Evolutionary conservation across 2,329 filamentous ascomycete species (phyloP), one percentile per base, ranked within the genome.

Genomic region (Tolypocladium cylindrosporum): DNA sequence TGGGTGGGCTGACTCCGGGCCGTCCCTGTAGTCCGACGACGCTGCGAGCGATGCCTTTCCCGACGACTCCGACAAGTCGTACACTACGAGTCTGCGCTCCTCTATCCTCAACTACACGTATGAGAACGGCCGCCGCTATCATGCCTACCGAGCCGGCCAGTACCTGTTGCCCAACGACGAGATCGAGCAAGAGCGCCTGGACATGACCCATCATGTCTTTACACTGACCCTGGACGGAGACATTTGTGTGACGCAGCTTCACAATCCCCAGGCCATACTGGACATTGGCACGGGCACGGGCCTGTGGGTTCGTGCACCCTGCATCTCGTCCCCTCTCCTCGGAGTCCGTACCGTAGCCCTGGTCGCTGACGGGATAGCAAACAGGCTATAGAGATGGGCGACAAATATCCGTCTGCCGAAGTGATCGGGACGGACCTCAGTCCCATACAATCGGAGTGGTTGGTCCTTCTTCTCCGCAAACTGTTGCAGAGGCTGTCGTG

Each of bases 181-280:
- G 51, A 51, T 57, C 57, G 81, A 84, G 65, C 71, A 80, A 50
- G 77, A 82, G 59, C 77, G 80, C 8, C 70, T 82, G 13, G 79
- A 84, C 61, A 68, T 80, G 62, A 77, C 79, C 59, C 79, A 83
- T 66, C 76, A 81, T 60, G 74, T 83, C 62, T 77, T 79, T 63
- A 75, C 74, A 51, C 58, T 78, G 39, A 64, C 77, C 19, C 72
- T 78, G 40, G 67, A 73, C 21, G 74, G 73, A 31, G 69, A 68
- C 48, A 64, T 82, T 37, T 77, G 61, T 37, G 55, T 57, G 24
- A 60, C 63, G 1, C 57, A 60, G 41, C 52, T 67, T 54, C 52
- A 63, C 0, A 58, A 61, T 11, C 60, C 62, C 1, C 60, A 64
- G n/a, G 42, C 54, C 1, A 62, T 67, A 27, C 57, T 67, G 39